Base-by-base conservation (phyloP, 2,329 filamentous ascomycete genomes). In the Diplodia mutila region DNA sequence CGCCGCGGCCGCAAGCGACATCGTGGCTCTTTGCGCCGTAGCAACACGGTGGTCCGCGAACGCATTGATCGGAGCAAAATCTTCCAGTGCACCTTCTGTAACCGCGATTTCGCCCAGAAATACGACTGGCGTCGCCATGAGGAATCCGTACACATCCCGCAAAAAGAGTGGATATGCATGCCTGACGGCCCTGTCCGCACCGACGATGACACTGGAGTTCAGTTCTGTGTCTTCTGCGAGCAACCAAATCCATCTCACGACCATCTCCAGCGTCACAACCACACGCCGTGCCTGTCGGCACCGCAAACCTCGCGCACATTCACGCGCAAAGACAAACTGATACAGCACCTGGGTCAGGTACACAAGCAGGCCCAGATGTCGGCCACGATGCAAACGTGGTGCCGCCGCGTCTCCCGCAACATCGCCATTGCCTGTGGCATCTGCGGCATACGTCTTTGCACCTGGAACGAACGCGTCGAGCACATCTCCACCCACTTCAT, bases 61-160 rank as follows among this genome's bases (percentile, higher is more conserved):
- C 73, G 69, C 12, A 59, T 67, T 16, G 69, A 73, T 34, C 69
- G 69, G 2, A 54, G 25, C 9, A 69, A 71, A 39, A 81, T 83
- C 57, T 85, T 80, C 67, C 83, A 85, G 72, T 85, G 83, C 70
- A 85, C 83, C 4, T 85, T 85, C 71, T 85, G 83, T 69, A 78
- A 80, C 9, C 79, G 83, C 65, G 80, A 82, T 3, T 85, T 85
- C 69, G 77, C 78, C 68, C 80, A 80, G 57, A 84, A 81, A 70
- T 82, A 85, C 72, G 84, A 85, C 72, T 86, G 84, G 84, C 81
- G 83, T 70, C 82, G 88, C 66, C 89, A 91, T 74, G 89, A 91
- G 73, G 7, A 78, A 89, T 67, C 88, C 87, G 75, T 75, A 87
- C 69, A 91, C 86, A 12, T 84, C 90, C 76, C 83, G 85, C 66